Conservation (phyloP, 495 filamentous ascomycete species). For the Talaromyces trachyspermus region DNA sequence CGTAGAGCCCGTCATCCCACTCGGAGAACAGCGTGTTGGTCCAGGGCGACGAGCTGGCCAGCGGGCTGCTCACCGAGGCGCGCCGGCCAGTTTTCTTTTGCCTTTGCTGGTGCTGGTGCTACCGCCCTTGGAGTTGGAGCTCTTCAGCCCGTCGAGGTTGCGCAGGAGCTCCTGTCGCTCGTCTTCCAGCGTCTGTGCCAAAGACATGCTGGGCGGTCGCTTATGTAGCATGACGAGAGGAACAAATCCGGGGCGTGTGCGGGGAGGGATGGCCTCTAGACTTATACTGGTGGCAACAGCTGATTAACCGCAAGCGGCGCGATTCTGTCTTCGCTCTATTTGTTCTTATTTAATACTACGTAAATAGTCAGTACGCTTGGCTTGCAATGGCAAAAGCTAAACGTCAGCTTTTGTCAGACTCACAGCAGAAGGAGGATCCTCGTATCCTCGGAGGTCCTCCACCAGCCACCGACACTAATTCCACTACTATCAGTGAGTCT, state of each 20-base stretch:
- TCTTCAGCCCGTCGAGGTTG: conserved; percentile 42
- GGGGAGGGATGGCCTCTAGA: too few relatives aligned
- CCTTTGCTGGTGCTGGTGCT: conserved; percentile 11
- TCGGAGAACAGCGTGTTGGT: conserved; percentile 7
- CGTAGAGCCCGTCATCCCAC: conserved; percentile 8
- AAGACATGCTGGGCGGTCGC: conserved; percentile 39
- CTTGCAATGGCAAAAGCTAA: too few relatives aligned
- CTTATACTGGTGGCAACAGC: too few relatives aligned
- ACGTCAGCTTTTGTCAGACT: too few relatives aligned
- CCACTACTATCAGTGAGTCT: too few relatives aligned
- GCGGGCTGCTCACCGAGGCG: conserved; percentile 6
- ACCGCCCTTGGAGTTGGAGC: conserved; percentile 17
- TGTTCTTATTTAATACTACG: too few relatives aligned
- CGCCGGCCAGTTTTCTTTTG: conserved; percentile 6
- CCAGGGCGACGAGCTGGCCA: conserved; percentile 8
- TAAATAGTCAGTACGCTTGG: too few relatives aligned
- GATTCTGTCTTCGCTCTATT: too few relatives aligned
- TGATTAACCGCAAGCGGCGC: too few relatives aligned
- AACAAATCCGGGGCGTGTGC: conserved; percentile 4
- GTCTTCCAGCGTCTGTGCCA: conserved; percentile 65
- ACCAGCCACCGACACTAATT: too few relatives aligned
- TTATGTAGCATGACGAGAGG: conserved; percentile 17
- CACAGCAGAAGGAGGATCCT: too few relatives aligned
- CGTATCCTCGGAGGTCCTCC: too few relatives aligned
- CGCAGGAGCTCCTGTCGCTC: conserved; percentile 64